Percentiles rank a stretch among this genome's conserved stretches.
These are phyloP conservation scores for Boletus insuetus DNA, from an alignment of 768 basidiomycete genomes.

Conservation along the genomic window DNA sequence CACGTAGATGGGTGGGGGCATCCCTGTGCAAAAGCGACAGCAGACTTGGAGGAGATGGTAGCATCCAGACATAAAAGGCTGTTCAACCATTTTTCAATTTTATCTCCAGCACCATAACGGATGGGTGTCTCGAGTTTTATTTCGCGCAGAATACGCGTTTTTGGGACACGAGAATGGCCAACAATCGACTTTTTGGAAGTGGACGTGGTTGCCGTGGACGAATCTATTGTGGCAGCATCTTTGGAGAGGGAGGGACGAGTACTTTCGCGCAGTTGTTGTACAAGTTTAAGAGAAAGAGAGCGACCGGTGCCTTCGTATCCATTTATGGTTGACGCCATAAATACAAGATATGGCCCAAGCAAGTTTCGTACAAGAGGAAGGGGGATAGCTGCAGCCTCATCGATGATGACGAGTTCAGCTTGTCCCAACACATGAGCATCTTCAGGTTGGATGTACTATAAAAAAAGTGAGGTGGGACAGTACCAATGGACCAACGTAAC, in stretches of 20 bases:
- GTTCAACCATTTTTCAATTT: conserved; percentile 95
- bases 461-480: conserved; percentile 2
- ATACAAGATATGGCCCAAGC: conserved; percentile 94
- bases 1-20: conserved; percentile 93
- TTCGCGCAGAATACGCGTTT: conserved; percentile 75
- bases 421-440: conserved; percentile 97
- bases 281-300: conserved; percentile 94
- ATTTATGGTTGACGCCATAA: conserved; percentile 99
- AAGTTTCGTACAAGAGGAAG: conserved; percentile 93
- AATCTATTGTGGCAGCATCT: conserved; percentile 44
- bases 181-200: conserved; percentile 49
- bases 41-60: conserved; percentile 51
- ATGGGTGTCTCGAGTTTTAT: conserved; percentile 95
- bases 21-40: conserved; percentile 50
- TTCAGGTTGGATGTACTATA: conserved; percentile 97
- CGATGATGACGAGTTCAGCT: conserved; percentile 95
- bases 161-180: conserved; percentile 58
- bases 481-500: conserved; percentile 12
- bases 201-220: conserved; percentile 34
- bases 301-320: conserved; percentile 99
- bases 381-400: conserved; percentile 98
- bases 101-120: conserved; percentile 83
- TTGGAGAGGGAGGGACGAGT: conserved; percentile 77
- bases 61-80: conserved; percentile 88
- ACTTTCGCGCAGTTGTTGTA: conserved; percentile 93